Percentiles rank a stretch among this genome's conserved stretches.
phyloP scores from a whole-genome alignment of 371 early-diverging fungal genomes.

The Mortierella sp. region DNA sequence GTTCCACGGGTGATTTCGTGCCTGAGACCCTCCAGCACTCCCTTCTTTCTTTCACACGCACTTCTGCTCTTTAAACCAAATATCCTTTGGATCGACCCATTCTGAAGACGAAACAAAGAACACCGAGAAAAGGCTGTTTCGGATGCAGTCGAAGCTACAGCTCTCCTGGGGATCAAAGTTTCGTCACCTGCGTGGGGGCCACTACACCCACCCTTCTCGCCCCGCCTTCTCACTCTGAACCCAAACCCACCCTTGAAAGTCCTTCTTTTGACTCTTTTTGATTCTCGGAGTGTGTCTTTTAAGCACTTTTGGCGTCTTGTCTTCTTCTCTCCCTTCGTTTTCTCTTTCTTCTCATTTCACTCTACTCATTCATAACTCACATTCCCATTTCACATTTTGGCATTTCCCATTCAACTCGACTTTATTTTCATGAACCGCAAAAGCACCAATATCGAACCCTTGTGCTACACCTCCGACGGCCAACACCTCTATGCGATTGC shows the following conservation, averaged over 20 bases:
- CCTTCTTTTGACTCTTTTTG: neutral
- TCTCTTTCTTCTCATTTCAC: neutral
- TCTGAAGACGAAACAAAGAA: neutral
- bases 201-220: too few species aligned
- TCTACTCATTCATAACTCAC: neutral
- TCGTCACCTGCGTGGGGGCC: too few species aligned
- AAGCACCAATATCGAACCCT: neutral
- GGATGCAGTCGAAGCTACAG: too few species aligned
- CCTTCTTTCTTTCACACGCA: too few species aligned
- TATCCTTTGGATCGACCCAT: too few species aligned
- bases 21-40: too few species aligned
- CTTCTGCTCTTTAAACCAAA: too few species aligned
- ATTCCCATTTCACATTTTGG: neutral
- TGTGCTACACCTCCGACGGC: conserved; percentile 7
- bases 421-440: neutral
- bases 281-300: too few species aligned
- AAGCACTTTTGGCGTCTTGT: too few species aligned
- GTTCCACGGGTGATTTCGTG: too few species aligned
- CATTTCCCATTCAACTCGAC: neutral
- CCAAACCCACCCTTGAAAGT: neutral
- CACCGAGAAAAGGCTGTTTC: neutral
- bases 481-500: neutral
- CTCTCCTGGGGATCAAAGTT: too few species aligned
- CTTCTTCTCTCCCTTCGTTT: neutral
- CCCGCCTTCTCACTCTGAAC: too few species aligned